These are phyloP conservation scores for Globisporangium yorkense DNA, from an alignment of 352 stramenopile species.

Conservation along the genomic window DNA sequence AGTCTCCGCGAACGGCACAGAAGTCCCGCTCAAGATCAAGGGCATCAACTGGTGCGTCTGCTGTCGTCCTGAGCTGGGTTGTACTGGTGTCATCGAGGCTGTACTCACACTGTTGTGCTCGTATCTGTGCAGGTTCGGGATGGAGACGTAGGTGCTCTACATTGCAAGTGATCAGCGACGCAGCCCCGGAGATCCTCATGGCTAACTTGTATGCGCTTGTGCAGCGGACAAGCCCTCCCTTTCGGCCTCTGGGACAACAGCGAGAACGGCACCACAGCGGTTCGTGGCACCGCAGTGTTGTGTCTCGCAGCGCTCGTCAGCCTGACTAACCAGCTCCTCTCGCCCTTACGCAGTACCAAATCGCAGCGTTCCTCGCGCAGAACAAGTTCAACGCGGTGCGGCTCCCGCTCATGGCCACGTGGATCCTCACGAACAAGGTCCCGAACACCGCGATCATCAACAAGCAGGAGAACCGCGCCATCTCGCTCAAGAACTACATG, in stretches of 20 bases:
- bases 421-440: slow-evolving; percentile 54
- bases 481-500: slow-evolving; percentile 50
- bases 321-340: neutral
- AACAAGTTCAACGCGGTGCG: slow-evolving; percentile 82
- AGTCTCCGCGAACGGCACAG: slow-evolving; percentile 44
- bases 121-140: slow-evolving; percentile 27
- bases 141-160: slow-evolving; percentile 43
- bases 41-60: slow-evolving; percentile 53
- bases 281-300: slow-evolving; percentile 10
- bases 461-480: slow-evolving; percentile 48
- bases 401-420: slow-evolving; percentile 54
- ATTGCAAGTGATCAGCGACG: neutral
- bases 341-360: slow-evolving; percentile 32
- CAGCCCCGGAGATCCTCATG: neutral
- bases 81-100: neutral
- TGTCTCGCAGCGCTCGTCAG: neutral
- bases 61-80: neutral
- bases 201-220: neutral
- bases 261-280: slow-evolving; percentile 61
- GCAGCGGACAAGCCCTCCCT: slow-evolving; percentile 43
- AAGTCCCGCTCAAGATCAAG: slow-evolving; percentile 58
- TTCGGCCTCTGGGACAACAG: slow-evolving; percentile 68
- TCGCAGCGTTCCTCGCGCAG: slow-evolving; percentile 54
- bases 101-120: neutral
- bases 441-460: slow-evolving; percentile 43